A percentile compares a stretch with the other conserved stretches of the same genome.
Conservation (phyloP, 371 early-diverging fungal genomes). For the Mucor indicus region DNA sequence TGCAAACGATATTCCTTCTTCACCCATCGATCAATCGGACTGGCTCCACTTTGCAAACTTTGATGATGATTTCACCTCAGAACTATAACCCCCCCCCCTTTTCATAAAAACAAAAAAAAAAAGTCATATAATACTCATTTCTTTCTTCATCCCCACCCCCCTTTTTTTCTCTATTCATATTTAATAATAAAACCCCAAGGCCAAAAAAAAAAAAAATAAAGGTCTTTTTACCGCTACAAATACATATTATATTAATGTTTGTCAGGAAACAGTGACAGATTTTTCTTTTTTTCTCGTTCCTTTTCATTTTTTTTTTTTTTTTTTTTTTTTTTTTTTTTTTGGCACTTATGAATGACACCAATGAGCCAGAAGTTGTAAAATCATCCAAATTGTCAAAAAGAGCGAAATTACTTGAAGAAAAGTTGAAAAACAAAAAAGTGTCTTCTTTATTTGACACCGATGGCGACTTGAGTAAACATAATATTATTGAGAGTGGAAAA, state of each 20-base stretch:
- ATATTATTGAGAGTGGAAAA: slow-evolving; percentile 31
- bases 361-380: neutral
- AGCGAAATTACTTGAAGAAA: slow-evolving; percentile 20
- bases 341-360: neutral
- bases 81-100: too few species aligned
- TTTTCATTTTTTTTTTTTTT: too few species aligned
- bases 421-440: slow-evolving; percentile 15
- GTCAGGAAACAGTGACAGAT: too few species aligned
- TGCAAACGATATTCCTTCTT: neutral
- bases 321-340: too few species aligned
- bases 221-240: too few species aligned
- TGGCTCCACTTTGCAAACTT: slow-evolving; percentile 38
- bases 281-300: too few species aligned
- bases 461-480: slow-evolving; percentile 38
- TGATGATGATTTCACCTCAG: slow-evolving; percentile 24
- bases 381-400: slow-evolving; percentile 19
- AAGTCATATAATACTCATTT: too few species aligned
- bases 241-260: too few species aligned
- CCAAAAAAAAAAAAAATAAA: too few species aligned
- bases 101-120: too few species aligned
- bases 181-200: too few species aligned
- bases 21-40: slow-evolving; percentile 6
- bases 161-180: too few species aligned
- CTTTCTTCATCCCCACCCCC: neutral
- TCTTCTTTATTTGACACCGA: slow-evolving; percentile 44